Percentiles rank a stretch among this genome's conserved stretches.
Conservation (phyloP, 176 grass and related monocot genomes). For the Avena eriantha region DNA sequence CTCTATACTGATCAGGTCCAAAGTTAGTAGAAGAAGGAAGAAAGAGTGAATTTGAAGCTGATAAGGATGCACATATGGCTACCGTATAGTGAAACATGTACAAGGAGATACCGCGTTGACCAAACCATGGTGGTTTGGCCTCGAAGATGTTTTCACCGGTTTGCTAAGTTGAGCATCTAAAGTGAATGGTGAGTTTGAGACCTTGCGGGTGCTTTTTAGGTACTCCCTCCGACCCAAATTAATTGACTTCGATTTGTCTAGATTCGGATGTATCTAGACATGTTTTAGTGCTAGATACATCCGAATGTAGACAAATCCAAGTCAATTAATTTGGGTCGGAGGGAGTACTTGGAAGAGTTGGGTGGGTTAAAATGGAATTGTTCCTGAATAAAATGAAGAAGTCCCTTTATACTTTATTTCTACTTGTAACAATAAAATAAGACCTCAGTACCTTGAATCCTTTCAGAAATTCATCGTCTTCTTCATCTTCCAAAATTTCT, state of each 20-base stretch:
- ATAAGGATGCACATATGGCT: slow-evolving; percentile 20
- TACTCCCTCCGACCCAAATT: too few species aligned
- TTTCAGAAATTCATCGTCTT: slow-evolving; percentile 91
- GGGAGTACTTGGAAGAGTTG: slow-evolving; percentile 20
- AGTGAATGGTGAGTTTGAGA: slow-evolving; percentile 26
- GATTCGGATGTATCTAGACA: too few species aligned
- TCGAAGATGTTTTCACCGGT: background rate
- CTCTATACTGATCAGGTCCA: background rate
- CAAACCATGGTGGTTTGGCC: slow-evolving; percentile 3
- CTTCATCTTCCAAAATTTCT: slow-evolving; percentile 87
- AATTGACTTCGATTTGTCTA: too few species aligned
- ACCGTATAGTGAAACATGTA: background rate
- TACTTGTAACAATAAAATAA: slow-evolving; percentile 25
- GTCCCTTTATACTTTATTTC: background rate
- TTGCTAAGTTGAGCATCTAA: background rate
- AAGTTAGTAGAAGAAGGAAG: background rate
- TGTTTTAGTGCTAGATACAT: too few species aligned
- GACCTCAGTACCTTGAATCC: slow-evolving; percentile 86
- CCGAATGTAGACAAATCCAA: too few species aligned
- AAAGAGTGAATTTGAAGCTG: background rate
- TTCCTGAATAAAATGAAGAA: slow-evolving; percentile 37
- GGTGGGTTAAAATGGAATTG: background rate
- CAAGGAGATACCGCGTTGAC: background rate
- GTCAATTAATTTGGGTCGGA: too few species aligned
- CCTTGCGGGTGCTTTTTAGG: slow-evolving; percentile 12